Base-by-base conservation (phyloP, 2,329 filamentous ascomycete genomes). In the Ophiostoma sp. region DNA sequence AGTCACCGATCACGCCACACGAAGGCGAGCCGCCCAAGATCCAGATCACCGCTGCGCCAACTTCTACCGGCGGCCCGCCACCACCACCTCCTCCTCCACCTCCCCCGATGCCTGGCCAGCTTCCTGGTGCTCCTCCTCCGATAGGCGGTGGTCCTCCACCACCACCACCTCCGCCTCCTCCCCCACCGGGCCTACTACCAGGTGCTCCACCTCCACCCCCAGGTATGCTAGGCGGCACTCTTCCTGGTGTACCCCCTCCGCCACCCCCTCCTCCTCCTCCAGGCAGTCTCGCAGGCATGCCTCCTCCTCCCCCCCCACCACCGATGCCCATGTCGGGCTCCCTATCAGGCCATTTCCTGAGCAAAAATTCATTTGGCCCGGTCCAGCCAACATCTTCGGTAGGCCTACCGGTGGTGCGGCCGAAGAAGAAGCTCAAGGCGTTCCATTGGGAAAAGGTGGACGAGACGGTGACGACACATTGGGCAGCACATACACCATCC, bases 391-490 rank as follows among this genome's bases (percentile, higher is more conserved):
- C 66, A 36, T 38, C 66, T 36, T 85, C 86, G 7, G 82, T 92
- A 73, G 87, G 89, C 60, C 80, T 96, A 74, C 89, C 92, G 47
- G 90, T 93, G 70, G 91, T 93, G 66, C 84, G 94, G 74, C 93
- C 95, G 36, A 98, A 97, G 86, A 98, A 97, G 87, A 99, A 98
- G 84, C 92, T 99, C 78, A 99, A 99, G 87, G 94, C 94, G 69
- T 84, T 99, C 73, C 95, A 99, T 81, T 98, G 95, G 94, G 95
- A 99, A 80, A 98, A 98, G 82, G 92, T 99, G 67, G 95, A 99
- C 78, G 86, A 91, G 67, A 91, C 93, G 36, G 88, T 95, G 76
- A 90, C 92, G 66, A 97, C 94, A 67, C 91, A 97, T 74, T 98
- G 94, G 94, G 93, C 93, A 45, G 85, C 87, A 7, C 92, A 96